phyloP scores from a whole-genome alignment of 2,329 filamentous ascomycete species.

The Lithohypha guttulata region DNA sequence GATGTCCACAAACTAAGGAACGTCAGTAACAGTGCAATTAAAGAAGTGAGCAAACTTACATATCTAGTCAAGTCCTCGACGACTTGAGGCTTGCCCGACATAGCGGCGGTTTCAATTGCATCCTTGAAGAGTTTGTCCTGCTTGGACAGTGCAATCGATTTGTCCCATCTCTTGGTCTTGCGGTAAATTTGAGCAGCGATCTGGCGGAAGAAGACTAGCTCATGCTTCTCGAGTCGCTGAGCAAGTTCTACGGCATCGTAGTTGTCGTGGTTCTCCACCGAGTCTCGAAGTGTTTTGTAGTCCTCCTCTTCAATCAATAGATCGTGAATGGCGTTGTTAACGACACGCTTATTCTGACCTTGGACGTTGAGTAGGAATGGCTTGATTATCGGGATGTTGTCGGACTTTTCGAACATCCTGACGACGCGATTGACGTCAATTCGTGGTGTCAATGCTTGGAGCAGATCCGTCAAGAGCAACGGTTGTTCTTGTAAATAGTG shows the following conservation, averaged over 20 bases:
- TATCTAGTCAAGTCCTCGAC: conserved; percentile 94
- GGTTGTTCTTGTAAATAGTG: conserved; percentile 98
- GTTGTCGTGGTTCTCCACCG: conserved; percentile 97
- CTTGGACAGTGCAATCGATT: conserved; percentile 94
- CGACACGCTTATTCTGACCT: conserved; percentile 91
- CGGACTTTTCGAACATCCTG: conserved; percentile 95
- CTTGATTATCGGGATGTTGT: conserved; percentile 97
- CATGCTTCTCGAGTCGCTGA: conserved; percentile 87
- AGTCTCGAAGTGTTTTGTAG: conserved; percentile 96
- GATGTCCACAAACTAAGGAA: conserved; percentile 83
- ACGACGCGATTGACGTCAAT: conserved; percentile 99
- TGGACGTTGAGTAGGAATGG: conserved; percentile 96
- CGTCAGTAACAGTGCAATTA: conserved; percentile 26
- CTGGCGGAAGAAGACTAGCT: conserved; percentile 97
- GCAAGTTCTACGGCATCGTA: conserved; percentile 93
- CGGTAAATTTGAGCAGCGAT: conserved; percentile 97
- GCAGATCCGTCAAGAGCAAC: conserved; percentile 84
- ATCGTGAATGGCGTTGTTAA: conserved; percentile 97
- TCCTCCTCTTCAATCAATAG: conserved; percentile 97
- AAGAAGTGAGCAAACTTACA: conserved; percentile 52
- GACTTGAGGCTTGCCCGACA: conserved; percentile 80
- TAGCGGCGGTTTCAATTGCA: conserved; percentile 92
- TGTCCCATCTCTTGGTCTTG: conserved; percentile 99
- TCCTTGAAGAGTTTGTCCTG: conserved; percentile 99
- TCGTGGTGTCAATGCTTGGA: conserved; percentile 81